Percentiles rank a stretch among this genome's conserved stretches.
phyloP scores from a whole-genome alignment of 495 filamentous ascomycete species.

The Penicillium lividum region DNA sequence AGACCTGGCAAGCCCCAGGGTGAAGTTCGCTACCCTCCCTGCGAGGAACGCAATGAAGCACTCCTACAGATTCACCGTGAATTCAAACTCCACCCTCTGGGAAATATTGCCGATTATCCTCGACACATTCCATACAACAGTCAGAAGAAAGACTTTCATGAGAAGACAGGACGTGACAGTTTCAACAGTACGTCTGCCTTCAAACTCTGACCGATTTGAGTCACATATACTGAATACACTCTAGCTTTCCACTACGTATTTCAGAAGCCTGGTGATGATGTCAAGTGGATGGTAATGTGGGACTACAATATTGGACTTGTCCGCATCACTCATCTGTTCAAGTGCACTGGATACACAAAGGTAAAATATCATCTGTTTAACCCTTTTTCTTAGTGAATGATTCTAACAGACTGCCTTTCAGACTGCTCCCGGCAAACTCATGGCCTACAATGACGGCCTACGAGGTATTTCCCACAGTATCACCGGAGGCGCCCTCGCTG shows the following conservation, averaged over 20 bases:
- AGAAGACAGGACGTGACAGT: conserved; percentile 80
- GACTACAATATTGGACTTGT: conserved; percentile 97
- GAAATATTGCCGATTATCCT: conserved; percentile 65
- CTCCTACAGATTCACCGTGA: conserved; percentile 55
- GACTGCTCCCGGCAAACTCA: conserved; percentile 83
- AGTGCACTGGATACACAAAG: conserved; percentile 83
- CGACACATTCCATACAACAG: conserved; percentile 91
- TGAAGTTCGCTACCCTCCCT: conserved; percentile 65
- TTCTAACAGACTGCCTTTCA: conserved; percentile 28
- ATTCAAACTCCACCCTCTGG: conserved; percentile 67
- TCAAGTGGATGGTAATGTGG: conserved; percentile 83
- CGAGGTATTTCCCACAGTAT: conserved; percentile 88
- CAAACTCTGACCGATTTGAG: neutral
- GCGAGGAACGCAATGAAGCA: conserved; percentile 58
- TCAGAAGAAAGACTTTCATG: conserved; percentile 82
- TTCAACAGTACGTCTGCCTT: conserved; percentile 70
- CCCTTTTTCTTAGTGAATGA: neutral
- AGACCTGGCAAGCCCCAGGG: conserved; percentile 59
- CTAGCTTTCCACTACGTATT: conserved; percentile 93
- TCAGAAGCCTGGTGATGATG: conserved; percentile 64
- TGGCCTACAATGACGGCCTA: conserved; percentile 77
- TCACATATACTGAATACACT: neutral
- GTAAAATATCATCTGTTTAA: too few species aligned
- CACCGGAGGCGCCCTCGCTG: conserved; percentile 84
- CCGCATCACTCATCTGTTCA: conserved; percentile 92